Conservation (phyloP, 257 asterid species). For the Solanum corneliomulleri region DNA sequence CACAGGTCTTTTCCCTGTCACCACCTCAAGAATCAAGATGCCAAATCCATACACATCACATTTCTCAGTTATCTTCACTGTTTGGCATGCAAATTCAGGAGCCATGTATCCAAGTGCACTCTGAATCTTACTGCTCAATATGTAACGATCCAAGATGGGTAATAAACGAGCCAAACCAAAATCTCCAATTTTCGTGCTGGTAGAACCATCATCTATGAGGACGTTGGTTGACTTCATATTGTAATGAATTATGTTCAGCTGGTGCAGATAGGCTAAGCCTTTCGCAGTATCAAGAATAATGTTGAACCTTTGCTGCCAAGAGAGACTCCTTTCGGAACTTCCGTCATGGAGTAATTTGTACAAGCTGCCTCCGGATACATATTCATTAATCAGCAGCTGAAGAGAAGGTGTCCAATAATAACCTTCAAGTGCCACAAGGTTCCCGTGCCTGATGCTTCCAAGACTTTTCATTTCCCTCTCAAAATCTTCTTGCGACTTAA, state of each 20-base stretch:
- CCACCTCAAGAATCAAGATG: constrained; percentile 48
- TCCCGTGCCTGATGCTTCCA: constrained; percentile 43
- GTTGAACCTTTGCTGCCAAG: constrained; percentile 62
- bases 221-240: constrained; percentile 60
- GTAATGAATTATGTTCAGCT: constrained; percentile 52
- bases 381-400: constrained; percentile 63
- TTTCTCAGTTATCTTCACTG: constrained; percentile 73
- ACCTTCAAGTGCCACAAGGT: constrained; percentile 62
- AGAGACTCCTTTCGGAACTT: constrained; percentile 17
- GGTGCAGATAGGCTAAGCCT: constrained; percentile 63
- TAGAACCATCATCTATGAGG: constrained; percentile 27
- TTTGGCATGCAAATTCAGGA: constrained; percentile 77
- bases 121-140: constrained; percentile 75
- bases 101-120: constrained; percentile 89
- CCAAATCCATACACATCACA: constrained; percentile 86
- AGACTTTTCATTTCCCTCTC: constrained; percentile 59
- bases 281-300: constrained; percentile 53
- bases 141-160: constrained; percentile 51
- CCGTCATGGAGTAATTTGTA: constrained; percentile 52
- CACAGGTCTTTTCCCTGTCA: constrained; percentile 68
- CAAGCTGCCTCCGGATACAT: constrained; percentile 42
- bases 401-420: constrained; percentile 79
- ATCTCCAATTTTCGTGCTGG: constrained; percentile 66
- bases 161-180: constrained; percentile 61
- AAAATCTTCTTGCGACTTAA: constrained; percentile 65